These are phyloP conservation scores for Aleurites moluccanus DNA, from an alignment of 441 rosid species.

Conservation along the genomic window DNA sequence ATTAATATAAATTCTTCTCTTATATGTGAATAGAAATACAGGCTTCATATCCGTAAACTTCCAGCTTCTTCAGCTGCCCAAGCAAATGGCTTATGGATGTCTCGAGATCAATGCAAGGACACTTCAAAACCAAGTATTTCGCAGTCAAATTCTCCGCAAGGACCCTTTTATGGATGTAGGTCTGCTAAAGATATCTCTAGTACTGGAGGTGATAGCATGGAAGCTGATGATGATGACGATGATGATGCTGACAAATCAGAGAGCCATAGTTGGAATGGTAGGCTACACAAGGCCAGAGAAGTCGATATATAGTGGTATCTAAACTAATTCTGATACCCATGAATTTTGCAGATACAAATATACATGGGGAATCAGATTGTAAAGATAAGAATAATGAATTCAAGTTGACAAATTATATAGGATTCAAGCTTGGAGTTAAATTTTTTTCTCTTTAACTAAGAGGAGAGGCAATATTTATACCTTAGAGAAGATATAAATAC, in stretches of 20 bases:
- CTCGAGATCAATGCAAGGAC: conserved; percentile 44
- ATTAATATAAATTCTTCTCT: conserved; percentile 15
- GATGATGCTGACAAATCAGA: conserved; percentile 63
- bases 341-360: conserved; percentile 56
- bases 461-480: conserved; percentile 1
- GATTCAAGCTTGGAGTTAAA: conserved; percentile 16
- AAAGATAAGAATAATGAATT: conserved; percentile 24
- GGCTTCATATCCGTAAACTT: conserved; percentile 63
- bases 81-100: conserved; percentile 50
- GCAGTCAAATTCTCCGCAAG: conserved; percentile 62
- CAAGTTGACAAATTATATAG: conserved; percentile 9
- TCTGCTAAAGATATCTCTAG: conserved; percentile 51
- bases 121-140: conserved; percentile 43
- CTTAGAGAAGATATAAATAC: conserved; percentile 3
- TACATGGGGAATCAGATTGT: conserved; percentile 27
- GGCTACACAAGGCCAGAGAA: conserved; percentile 40
- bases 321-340: conserved; percentile 35
- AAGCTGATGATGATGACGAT: conserved; percentile 48
- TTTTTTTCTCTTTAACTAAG: neutral
- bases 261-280: conserved; percentile 63
- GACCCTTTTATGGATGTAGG: conserved; percentile 53
- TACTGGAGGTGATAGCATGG: conserved; percentile 65
- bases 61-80: conserved; percentile 36
- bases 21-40: conserved; percentile 67
- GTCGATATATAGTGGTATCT: conserved; percentile 36